Percentiles rank a stretch among this genome's conserved stretches.
These are phyloP conservation scores for Daldinia vernicosa DNA, from an alignment of 495 filamentous ascomycete genomes.

Conservation along the genomic window DNA sequence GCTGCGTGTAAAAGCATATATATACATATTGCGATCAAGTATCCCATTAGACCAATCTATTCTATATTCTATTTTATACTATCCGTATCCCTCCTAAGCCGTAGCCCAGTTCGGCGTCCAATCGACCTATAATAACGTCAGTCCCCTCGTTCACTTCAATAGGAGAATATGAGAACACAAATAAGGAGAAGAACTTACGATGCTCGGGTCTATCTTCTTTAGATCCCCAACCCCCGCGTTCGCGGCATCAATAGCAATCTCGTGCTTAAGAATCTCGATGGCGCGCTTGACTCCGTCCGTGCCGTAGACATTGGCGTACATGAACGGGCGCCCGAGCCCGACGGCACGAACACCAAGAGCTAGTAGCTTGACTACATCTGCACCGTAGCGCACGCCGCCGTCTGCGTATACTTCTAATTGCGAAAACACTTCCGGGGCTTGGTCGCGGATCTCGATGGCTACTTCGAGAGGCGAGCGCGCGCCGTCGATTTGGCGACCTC, in stretches of 20 bases:
- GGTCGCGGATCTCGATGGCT: constrained; percentile 48
- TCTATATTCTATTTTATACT: background rate
- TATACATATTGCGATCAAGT: background rate
- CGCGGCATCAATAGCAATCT: constrained; percentile 51
- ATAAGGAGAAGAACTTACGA: constrained; percentile 17
- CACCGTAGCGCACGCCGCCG: constrained; percentile 57
- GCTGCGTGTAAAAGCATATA: background rate
- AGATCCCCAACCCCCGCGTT: constrained; percentile 52
- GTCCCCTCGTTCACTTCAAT: background rate
- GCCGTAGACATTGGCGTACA: constrained; percentile 57
- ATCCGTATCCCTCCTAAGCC: background rate
- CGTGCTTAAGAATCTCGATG: constrained; percentile 49
- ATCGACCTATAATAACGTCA: constrained; percentile 21
- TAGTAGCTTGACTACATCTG: constrained; percentile 56
- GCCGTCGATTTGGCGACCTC: constrained; percentile 54
- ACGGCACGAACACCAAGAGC: constrained; percentile 58
- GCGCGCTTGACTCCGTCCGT: constrained; percentile 48
- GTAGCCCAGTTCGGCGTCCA: constrained; percentile 32
- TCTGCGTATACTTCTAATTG: constrained; percentile 55
- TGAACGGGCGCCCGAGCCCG: constrained; percentile 54
- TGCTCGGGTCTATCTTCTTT: constrained; percentile 46
- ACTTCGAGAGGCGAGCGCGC: constrained; percentile 50
- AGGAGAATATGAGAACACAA: background rate
- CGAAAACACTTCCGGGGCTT: constrained; percentile 51
- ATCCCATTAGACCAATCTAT: background rate